Conservation (phyloP, 192 early-diverging fungal species). For the Rhizophagus prolifer region DNA sequence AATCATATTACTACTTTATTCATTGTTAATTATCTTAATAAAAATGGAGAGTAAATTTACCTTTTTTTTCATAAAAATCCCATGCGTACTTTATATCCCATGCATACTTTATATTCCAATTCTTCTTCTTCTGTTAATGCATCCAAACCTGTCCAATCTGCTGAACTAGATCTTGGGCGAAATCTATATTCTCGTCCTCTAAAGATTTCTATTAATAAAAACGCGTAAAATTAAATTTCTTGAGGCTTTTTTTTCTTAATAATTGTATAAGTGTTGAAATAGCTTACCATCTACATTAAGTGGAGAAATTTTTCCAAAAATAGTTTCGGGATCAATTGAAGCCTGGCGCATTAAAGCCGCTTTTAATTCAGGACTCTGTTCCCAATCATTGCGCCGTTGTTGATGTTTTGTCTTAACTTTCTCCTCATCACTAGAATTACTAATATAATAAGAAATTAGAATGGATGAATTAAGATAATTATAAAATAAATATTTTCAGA, state of each 20-base stretch:
- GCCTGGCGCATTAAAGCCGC: constrained; percentile 7
- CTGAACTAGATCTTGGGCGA: constrained; percentile 14
- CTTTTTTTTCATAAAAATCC: too few relatives aligned
- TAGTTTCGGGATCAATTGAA: constrained; percentile 18
- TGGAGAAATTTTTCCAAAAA: constrained; percentile 16
- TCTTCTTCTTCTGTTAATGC: constrained; percentile 18
- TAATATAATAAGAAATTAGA: background rate
- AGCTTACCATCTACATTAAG: background rate
- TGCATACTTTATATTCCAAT: constrained; percentile 20
- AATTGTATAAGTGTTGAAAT: background rate
- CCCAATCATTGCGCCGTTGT: constrained; percentile 43
- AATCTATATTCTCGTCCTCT: background rate
- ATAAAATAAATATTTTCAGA: background rate
- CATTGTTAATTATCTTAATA: too few relatives aligned
- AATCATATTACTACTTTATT: too few relatives aligned
- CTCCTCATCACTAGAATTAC: too few relatives aligned
- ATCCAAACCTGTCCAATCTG: constrained; percentile 16
- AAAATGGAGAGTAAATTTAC: too few relatives aligned
- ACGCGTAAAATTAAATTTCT: background rate
- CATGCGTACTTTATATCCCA: too few relatives aligned
- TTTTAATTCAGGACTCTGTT: background rate
- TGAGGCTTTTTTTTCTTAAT: background rate
- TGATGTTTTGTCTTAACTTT: background rate
- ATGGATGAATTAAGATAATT: background rate
- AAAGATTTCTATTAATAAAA: constrained; percentile 5